Conservation (phyloP, 106 monocot species). For the Dendrobium huoshanense region DNA sequence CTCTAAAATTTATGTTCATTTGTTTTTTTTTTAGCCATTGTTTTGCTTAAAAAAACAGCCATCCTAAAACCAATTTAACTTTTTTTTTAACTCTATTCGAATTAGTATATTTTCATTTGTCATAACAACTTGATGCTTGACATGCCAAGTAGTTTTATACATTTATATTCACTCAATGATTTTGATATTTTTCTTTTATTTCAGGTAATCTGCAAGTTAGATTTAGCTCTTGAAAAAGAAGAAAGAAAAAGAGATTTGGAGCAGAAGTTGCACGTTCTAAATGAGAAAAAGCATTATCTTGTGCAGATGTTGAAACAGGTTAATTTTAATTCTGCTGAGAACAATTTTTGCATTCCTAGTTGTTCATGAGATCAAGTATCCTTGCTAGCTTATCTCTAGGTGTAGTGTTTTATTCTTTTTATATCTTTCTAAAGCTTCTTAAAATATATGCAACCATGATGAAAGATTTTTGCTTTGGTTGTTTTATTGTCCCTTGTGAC, state of each 20-base stretch:
- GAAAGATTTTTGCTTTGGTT: no score
- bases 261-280: slow-evolving; percentile 32
- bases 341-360: background rate
- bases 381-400: background rate
- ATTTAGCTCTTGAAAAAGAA: slow-evolving; percentile 11
- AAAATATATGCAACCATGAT: no score
- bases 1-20: background rate
- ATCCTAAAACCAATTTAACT: background rate
- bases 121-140: background rate
- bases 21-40: background rate
- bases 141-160: background rate
- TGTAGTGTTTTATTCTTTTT: no score
- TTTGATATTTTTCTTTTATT: background rate
- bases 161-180: background rate
- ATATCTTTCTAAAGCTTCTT: no score
- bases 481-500: no score
- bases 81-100: background rate
- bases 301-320: slow-evolving; percentile 60
- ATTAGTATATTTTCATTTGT: background rate
- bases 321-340: background rate
- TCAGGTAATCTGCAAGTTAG: slow-evolving; percentile 1
- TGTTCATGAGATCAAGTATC: background rate
- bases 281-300: slow-evolving; percentile 47
- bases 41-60: background rate
- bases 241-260: slow-evolving; percentile 37